phyloP scores from a whole-genome alignment of 805 yeast genomes.

The Wickerhamiella australiensis region DNA sequence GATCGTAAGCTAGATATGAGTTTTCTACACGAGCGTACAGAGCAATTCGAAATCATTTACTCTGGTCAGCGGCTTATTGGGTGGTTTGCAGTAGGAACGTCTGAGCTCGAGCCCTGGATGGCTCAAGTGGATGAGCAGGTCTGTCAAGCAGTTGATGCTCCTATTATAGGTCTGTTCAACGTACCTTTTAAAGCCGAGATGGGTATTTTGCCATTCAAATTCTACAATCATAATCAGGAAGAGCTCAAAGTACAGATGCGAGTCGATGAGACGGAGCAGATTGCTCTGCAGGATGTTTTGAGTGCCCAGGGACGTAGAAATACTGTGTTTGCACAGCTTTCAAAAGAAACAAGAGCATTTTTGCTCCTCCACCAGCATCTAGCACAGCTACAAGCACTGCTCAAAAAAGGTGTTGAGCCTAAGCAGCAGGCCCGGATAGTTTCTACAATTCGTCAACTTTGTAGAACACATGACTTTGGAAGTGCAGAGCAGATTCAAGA shows the following conservation, averaged over 20 bases:
- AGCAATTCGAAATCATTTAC: constrained; percentile 25
- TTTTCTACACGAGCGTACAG: constrained; percentile 19
- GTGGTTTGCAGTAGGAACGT: constrained; percentile 24
- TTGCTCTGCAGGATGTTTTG: constrained; percentile 25
- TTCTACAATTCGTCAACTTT: constrained; percentile 13
- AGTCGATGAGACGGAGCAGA: constrained; percentile 25
- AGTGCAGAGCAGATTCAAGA: not conserved
- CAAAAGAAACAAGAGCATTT: constrained; percentile 13
- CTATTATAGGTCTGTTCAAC: constrained; percentile 19
- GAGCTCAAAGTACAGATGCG: constrained; percentile 22
- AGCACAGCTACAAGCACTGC: not conserved
- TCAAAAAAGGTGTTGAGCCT: not conserved
- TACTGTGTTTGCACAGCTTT: constrained; percentile 7
- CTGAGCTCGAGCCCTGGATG: constrained; percentile 13
- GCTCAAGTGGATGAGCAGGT: constrained; percentile 17
- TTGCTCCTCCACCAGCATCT: constrained; percentile 11
- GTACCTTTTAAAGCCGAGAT: constrained; percentile 8
- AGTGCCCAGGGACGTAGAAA: constrained; percentile 6
- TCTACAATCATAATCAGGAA: constrained; percentile 17
- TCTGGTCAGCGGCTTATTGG: constrained; percentile 28
- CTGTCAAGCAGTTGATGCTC: constrained; percentile 15
- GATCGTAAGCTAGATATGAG: constrained; percentile 20
- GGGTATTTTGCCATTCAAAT: constrained; percentile 20
- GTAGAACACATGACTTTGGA: constrained; percentile 11
- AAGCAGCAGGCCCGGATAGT: constrained; percentile 11